phyloP scores from a whole-genome alignment of 257 asterid species.

The Anisodus tanguticus region DNA sequence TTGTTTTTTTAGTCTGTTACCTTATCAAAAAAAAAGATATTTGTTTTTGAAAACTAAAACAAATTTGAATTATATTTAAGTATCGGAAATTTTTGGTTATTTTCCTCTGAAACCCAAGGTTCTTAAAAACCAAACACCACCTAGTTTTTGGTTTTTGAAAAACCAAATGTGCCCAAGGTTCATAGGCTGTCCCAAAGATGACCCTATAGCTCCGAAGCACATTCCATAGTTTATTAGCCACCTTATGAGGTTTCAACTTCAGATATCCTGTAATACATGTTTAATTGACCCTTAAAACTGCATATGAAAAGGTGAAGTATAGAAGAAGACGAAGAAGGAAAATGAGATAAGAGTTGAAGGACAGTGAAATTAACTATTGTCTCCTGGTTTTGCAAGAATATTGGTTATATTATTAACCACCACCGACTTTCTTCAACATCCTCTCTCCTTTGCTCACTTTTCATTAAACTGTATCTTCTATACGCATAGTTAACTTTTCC shows the following conservation, averaged over 20 bases:
- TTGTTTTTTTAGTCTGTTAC: too few relatives aligned
- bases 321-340: too few relatives aligned
- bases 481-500: neutral
- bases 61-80: neutral
- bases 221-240: too few relatives aligned
- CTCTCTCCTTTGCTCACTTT: neutral
- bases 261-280: neutral
- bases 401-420: neutral
- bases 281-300: constrained; percentile 7
- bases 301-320: neutral
- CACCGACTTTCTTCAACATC: neutral
- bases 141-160: neutral
- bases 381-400: neutral
- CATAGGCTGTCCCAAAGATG: too few relatives aligned
- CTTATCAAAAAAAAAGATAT: neutral
- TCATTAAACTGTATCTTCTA: neutral
- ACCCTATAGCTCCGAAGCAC: too few relatives aligned
- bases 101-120: neutral
- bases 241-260: neutral
- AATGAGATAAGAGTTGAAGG: constrained; percentile 13
- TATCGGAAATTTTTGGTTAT: neutral
- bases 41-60: neutral
- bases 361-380: neutral
- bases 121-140: neutral
- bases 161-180: neutral